These are phyloP conservation scores for Pseudonitzschia multistriata DNA, from an alignment of 108 stramenopile genomes.

Conservation along the genomic window DNA sequence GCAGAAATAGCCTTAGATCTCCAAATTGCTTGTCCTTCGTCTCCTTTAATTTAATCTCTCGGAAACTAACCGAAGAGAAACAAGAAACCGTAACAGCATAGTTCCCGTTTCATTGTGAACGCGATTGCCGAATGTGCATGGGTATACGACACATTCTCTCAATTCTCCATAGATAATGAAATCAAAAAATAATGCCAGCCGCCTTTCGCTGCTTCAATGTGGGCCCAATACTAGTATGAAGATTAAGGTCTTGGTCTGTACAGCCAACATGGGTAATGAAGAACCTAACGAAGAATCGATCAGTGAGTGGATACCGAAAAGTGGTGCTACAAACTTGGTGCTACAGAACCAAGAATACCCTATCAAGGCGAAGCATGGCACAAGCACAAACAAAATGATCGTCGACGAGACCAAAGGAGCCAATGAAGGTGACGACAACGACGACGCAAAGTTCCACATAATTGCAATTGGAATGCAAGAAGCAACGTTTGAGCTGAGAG, in stretches of 20 bases:
- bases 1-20: too few relatives aligned
- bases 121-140: too few relatives aligned
- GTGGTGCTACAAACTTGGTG: constrained; percentile 33
- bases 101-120: too few relatives aligned
- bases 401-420: not conserved
- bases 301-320: constrained; percentile 47
- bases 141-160: too few relatives aligned
- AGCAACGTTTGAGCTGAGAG: constrained; percentile 40
- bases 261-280: constrained; percentile 47
- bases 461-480: constrained; percentile 71
- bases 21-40: too few relatives aligned
- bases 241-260: constrained; percentile 34
- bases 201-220: too few relatives aligned
- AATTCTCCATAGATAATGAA: too few relatives aligned
- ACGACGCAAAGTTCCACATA: constrained; percentile 40
- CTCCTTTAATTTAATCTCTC: too few relatives aligned
- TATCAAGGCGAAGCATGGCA: not conserved
- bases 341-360: constrained; percentile 26
- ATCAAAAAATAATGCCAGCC: too few relatives aligned
- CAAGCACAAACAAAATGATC: not conserved
- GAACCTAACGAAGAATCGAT: constrained; percentile 45
- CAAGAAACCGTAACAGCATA: too few relatives aligned
- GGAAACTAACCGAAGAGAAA: too few relatives aligned
- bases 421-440: not conserved
- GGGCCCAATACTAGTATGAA: not conserved